Evolutionary conservation across 108 stramenopile genomes (phyloP), one percentile per base, ranked within the genome.

Genomic region (Nannochloropsis granulata): DNA sequence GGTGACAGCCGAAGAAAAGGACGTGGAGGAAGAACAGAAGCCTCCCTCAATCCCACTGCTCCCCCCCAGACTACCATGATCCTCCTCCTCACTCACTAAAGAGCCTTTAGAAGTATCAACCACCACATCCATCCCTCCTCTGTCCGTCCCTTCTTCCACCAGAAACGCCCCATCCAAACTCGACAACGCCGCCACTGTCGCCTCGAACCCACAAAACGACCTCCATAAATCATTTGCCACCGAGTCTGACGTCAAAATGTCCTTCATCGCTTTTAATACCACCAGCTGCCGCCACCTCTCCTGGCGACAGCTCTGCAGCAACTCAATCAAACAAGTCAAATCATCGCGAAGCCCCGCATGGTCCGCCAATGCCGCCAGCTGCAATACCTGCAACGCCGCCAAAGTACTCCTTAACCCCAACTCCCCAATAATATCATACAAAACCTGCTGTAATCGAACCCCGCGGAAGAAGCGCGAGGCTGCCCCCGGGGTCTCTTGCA

Each of bases 241-340:
- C n/a, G 19, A 78, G 83, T 82, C 78, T 71, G 81, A 85, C 23
- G 81, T 71, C 14, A 87, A 79, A 44, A 87, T 81, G 45, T 83
- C 83, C 42, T 83, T 79, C 19, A 84, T 45, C 23, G 83, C 83
- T 43, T 44, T 83, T 24, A 87, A 25, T 25, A 79, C 86, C 24
- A 80, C 83, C 45, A 83, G 79, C 71, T 87, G 86, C 78, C 86
- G 71, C 86, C 86, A 87, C 45, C 86, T 44, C n/a, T 87, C 82
- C 56, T 43, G 79, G 14, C 86, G 79, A n/a, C 79, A 78, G 78
- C 86, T 83, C 43, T 87, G 86, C 83, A 87, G 83, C 24, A 87
- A 83, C 83, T 87, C 86, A 43, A 87, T 79, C 46, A 87, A 45
- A 23, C 83, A 87, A 43, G 82, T 79, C 80, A 87, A 44, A 42